Conservation (phyloP, 2,329 filamentous ascomycete species). For the Penicillium decumbens region DNA sequence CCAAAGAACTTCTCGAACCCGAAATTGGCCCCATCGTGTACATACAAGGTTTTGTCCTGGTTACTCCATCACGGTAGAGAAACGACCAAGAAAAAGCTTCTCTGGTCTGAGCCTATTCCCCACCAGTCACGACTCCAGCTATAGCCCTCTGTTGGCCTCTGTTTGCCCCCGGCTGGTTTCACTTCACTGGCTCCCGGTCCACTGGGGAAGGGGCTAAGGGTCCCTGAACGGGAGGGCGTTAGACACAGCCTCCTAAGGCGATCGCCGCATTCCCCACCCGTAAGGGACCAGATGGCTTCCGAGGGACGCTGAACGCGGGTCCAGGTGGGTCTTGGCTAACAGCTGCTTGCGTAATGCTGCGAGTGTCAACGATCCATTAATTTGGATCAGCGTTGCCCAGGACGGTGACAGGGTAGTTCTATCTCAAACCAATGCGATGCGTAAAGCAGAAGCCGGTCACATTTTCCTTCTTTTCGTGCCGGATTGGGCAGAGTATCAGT, state of each 20-base stretch:
- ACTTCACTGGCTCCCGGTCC: not conserved
- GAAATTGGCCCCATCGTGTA: slow-evolving; percentile 1
- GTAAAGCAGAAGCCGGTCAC: not conserved
- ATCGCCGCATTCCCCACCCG: slow-evolving; percentile 38
- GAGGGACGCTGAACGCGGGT: slow-evolving; percentile 29
- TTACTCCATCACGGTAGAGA: not conserved
- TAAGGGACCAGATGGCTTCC: slow-evolving; percentile 36
- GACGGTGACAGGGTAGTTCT: slow-evolving; percentile 9
- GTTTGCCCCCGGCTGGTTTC: not conserved
- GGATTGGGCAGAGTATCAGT: not conserved
- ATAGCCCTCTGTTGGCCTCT: not conserved
- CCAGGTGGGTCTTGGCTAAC: slow-evolving; percentile 27
- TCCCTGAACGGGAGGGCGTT: slow-evolving; percentile 24
- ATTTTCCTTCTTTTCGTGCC: not conserved
- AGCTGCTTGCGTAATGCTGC: slow-evolving; percentile 38
- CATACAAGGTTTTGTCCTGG: not conserved
- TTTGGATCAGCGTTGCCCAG: slow-evolving; percentile 31
- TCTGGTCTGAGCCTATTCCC: not conserved
- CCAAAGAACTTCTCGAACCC: slow-evolving; percentile 13
- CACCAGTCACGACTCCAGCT: not conserved
- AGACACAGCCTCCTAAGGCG: slow-evolving; percentile 24
- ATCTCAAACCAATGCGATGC: slow-evolving; percentile 11
- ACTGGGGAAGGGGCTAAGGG: slow-evolving; percentile 7
- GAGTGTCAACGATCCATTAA: slow-evolving; percentile 22
- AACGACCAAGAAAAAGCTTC: not conserved